Evolutionary conservation across 441 rosid genomes (phyloP).

Genomic region (Croton laevigatus): DNA sequence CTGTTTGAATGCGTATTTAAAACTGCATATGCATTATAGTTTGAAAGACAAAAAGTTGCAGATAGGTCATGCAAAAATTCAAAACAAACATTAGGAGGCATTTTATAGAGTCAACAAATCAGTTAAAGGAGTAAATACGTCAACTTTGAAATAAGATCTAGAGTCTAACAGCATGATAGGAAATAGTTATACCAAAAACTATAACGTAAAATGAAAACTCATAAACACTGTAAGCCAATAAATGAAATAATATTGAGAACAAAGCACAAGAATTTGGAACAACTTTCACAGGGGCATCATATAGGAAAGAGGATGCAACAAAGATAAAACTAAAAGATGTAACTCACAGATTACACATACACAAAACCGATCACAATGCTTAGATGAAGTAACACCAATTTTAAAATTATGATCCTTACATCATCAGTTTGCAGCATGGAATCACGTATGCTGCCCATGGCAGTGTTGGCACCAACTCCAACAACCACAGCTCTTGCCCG

Average conservation of each 20-base stretch:
- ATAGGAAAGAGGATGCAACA: not conserved
- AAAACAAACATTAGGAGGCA: not conserved
- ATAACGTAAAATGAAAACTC: not conserved
- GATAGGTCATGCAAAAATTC: not conserved
- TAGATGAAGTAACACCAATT: not conserved
- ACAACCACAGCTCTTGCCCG: constrained; percentile 94
- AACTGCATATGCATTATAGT: not conserved
- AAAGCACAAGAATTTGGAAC: not conserved
- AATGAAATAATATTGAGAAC: not conserved
- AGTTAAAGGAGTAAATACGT: not conserved
- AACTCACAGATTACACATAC: not conserved
- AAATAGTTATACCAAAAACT: not conserved
- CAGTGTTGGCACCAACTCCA: constrained; percentile 94
- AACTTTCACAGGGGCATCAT: not conserved
- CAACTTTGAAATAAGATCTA: not conserved
- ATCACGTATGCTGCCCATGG: constrained; percentile 98
- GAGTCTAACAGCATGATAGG: not conserved
- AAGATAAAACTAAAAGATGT: not conserved
- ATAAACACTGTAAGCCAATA: not conserved
- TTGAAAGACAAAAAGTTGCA: not conserved
- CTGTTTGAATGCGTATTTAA: constrained; percentile 1
- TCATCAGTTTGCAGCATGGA: constrained; percentile 93
- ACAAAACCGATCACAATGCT: not conserved
- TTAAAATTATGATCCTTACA: constrained; percentile 41
- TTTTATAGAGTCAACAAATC: not conserved